Conservation (phyloP, 176 grass and related monocot genomes). For the Miscanthus lutarioriparius region DNA sequence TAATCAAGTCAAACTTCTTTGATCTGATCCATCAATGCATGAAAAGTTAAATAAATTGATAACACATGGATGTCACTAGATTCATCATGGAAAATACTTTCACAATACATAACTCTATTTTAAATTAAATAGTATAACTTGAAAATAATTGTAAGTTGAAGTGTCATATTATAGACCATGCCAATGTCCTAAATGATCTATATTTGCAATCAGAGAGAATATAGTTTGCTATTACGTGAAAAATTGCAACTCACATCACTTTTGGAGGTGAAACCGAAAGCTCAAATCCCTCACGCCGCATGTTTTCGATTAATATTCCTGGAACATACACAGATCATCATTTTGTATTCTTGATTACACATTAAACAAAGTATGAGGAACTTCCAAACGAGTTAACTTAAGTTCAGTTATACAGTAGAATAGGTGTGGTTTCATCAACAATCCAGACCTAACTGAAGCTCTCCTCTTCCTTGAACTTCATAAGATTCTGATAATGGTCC, state of each 20-base stretch:
- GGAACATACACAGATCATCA: conserved; percentile 37
- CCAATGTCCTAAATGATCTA: neutral
- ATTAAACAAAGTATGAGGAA: neutral
- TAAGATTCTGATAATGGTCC: conserved; percentile 93
- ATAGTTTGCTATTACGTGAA: neutral
- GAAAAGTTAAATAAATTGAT: neutral
- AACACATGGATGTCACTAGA: neutral
- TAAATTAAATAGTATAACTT: neutral
- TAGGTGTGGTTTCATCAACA: conserved; percentile 8
- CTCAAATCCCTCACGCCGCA: conserved; percentile 99
- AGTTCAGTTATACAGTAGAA: conserved; percentile 24
- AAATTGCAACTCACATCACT: conserved; percentile 73
- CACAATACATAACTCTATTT: neutral
- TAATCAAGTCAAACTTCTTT: neutral
- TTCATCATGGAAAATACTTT: neutral
- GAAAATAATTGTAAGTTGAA: neutral
- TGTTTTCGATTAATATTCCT: conserved; percentile 99
- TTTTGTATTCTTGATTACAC: conserved; percentile 19
- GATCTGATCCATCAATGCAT: neutral
- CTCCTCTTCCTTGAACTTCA: conserved; percentile 99
- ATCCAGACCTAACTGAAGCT: conserved; percentile 95
- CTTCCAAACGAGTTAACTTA: conserved; percentile 7
- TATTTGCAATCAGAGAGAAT: neutral
- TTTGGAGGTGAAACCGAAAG: conserved; percentile 95
- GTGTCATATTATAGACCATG: neutral